phyloP scores from a whole-genome alignment of 2,329 filamentous ascomycete species.

The Aspergillus pseudotamarii region DNA sequence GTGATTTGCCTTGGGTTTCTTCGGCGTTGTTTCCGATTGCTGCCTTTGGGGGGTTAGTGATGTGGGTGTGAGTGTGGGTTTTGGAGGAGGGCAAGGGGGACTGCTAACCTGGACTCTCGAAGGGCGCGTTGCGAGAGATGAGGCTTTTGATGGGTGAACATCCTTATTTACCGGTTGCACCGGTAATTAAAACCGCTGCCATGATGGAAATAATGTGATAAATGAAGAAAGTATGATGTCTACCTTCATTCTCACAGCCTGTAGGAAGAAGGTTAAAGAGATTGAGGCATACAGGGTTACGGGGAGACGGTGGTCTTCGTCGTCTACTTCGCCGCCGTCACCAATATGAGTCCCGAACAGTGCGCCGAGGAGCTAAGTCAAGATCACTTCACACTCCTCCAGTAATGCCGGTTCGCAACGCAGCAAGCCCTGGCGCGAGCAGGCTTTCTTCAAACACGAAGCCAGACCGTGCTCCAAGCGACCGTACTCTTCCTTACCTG shows the following conservation, averaged over 20 bases:
- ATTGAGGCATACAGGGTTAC: slow-evolving; percentile 22
- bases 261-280: background rate
- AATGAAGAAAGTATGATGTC: background rate
- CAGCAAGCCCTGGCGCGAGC: slow-evolving; percentile 63
- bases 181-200: slow-evolving; percentile 33
- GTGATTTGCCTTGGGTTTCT: slow-evolving; percentile 58
- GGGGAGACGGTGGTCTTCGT: slow-evolving; percentile 61
- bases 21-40: slow-evolving; percentile 33
- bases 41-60: background rate
- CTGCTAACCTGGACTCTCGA: slow-evolving; percentile 57
- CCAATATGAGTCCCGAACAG: slow-evolving; percentile 53
- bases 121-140: slow-evolving; percentile 31
- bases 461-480: slow-evolving; percentile 60
- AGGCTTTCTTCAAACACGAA: slow-evolving; percentile 61
- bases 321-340: slow-evolving; percentile 61
- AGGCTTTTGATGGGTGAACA: slow-evolving; percentile 38
- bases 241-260: background rate
- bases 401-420: slow-evolving; percentile 58
- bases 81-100: background rate
- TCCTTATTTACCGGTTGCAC: slow-evolving; percentile 48
- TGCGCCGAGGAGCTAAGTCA: slow-evolving; percentile 50
- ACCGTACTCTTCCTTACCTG: slow-evolving; percentile 60
- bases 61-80: background rate
- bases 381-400: slow-evolving; percentile 48
- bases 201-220: background rate